Evolutionary conservation across 140 eudicot genomes (phyloP).

Genomic region (Anethum foeniculum): DNA sequence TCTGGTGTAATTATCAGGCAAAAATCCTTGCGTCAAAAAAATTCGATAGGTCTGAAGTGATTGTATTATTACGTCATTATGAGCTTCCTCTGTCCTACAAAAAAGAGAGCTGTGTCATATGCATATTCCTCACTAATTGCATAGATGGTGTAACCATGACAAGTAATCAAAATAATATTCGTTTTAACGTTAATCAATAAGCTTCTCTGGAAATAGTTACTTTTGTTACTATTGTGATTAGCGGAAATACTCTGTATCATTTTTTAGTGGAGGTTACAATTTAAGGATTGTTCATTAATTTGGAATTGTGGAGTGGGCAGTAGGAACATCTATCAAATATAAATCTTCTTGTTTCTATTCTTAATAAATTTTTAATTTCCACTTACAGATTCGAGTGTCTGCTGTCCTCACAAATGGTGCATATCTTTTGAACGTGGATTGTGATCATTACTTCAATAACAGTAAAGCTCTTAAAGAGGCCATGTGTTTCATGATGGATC

Average conservation of each 20-base stretch:
- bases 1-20: background rate
- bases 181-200: background rate
- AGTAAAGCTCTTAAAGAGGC: slow-evolving; percentile 97
- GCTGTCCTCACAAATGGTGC: slow-evolving; percentile 99
- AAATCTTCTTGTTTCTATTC: background rate
- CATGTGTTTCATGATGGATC: slow-evolving; percentile 99
- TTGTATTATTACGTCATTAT: background rate
- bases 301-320: background rate
- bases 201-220: background rate
- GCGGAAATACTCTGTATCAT: background rate
- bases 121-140: background rate
- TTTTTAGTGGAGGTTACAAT: background rate
- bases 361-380: slow-evolving; percentile 5
- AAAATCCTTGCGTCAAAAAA: background rate
- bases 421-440: slow-evolving; percentile 83
- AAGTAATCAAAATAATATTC: background rate
- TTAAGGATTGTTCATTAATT: background rate
- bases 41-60: background rate
- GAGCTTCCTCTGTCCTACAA: background rate
- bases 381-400: slow-evolving; percentile 82
- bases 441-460: slow-evolving; percentile 98
- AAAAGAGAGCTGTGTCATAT: background rate
- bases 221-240: background rate
- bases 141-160: background rate
- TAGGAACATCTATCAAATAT: background rate